These are phyloP conservation scores for Populus hybrid DNA, from an alignment of 441 rosid genomes.

Conservation along the genomic window DNA sequence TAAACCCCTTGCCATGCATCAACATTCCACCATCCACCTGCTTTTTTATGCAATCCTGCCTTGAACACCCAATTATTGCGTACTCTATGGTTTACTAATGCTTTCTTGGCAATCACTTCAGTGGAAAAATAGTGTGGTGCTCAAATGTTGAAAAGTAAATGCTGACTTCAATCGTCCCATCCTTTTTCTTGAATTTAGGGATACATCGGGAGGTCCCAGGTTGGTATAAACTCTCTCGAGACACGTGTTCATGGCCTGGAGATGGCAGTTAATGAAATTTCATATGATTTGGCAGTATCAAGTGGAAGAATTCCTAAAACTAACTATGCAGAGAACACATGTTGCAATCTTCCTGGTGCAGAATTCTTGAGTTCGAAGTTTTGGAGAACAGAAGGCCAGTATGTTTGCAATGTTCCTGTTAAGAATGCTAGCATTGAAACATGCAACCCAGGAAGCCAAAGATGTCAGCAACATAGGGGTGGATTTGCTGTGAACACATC, in stretches of 20 bases:
- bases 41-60: neutral
- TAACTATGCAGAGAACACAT: conserved; percentile 43
- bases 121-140: conserved; percentile 6
- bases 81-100: neutral
- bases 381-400: conserved; percentile 64
- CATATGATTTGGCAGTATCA: conserved; percentile 70
- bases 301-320: conserved; percentile 56
- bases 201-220: conserved; percentile 92
- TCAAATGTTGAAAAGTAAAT: neutral
- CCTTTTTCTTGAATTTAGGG: conserved; percentile 46
- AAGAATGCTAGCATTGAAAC: conserved; percentile 27
- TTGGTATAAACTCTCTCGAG: conserved; percentile 73
- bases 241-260: conserved; percentile 82
- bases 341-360: conserved; percentile 73
- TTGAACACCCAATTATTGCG: neutral
- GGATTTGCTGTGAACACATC: conserved; percentile 27
- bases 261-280: conserved; percentile 87
- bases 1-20: neutral
- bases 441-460: conserved; percentile 27
- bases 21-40: neutral
- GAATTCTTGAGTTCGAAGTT: conserved; percentile 76
- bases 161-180: conserved; percentile 6
- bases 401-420: conserved; percentile 17
- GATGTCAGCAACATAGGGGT: conserved; percentile 33
- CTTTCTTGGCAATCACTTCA: neutral